phyloP scores from a whole-genome alignment of 2,329 filamentous ascomycete species.

The Pyrenophora tritici-repentis region DNA sequence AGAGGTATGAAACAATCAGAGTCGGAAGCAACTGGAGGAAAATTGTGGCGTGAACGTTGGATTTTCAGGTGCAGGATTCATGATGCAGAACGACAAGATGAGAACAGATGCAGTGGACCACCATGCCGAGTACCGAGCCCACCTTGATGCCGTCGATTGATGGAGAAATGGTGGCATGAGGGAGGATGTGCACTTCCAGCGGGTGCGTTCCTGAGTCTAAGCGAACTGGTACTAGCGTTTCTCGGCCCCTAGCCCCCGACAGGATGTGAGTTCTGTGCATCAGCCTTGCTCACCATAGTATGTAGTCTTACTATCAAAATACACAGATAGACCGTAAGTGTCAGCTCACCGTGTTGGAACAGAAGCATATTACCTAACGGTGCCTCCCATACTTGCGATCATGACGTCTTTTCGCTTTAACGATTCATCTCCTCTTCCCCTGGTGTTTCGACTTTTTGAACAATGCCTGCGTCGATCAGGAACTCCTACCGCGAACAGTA shows the following conservation, averaged over 20 bases:
- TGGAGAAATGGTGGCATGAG: constrained; percentile 5
- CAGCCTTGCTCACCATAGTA: too few species aligned
- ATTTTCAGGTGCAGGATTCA: background rate
- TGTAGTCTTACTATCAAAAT: too few species aligned
- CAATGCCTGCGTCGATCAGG: constrained; percentile 28
- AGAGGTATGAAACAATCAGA: constrained; percentile 8
- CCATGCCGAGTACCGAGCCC: constrained; percentile 1
- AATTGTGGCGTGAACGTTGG: background rate
- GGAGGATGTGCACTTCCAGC: background rate
- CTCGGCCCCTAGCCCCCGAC: too few species aligned
- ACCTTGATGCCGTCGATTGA: background rate
- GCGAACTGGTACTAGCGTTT: background rate
- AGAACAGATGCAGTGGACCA: background rate
- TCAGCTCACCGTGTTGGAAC: background rate
- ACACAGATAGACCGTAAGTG: too few species aligned
- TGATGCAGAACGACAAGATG: constrained; percentile 1
- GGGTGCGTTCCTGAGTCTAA: background rate
- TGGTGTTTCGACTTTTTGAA: constrained; percentile 18
- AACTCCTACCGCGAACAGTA: constrained; percentile 8
- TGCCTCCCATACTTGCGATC: background rate
- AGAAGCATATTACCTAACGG: background rate
- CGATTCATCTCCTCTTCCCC: constrained; percentile 4
- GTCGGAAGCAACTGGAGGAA: constrained; percentile 7
- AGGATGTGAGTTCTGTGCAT: too few species aligned
- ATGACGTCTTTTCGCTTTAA: background rate